A percentile compares a stretch with the other conserved stretches of the same genome.
Conservation (phyloP, 306 rosid genomes). For the Lithocarpus polystachyus region DNA sequence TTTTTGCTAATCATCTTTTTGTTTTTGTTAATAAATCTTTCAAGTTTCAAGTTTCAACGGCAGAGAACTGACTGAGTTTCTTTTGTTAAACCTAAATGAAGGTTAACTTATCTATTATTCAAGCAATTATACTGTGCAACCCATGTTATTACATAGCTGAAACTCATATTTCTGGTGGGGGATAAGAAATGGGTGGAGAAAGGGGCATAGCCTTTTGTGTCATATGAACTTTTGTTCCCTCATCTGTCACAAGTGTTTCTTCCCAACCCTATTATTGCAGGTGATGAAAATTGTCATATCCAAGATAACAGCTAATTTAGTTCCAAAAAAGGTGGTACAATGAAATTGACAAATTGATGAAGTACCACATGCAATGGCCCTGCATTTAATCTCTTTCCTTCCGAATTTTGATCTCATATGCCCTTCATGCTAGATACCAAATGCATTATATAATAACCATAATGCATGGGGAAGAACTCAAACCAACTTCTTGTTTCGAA, state of each 20-base stretch:
- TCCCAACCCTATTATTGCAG: neutral
- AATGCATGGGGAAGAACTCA: neutral
- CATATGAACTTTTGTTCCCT: neutral
- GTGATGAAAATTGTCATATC: slow-evolving; percentile 3
- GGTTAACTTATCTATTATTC: neutral
- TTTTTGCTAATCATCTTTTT: neutral
- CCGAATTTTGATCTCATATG: neutral
- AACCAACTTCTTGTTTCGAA: neutral
- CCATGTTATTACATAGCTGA: too few relatives aligned
- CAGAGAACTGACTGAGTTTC: neutral
- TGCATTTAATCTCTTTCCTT: neutral
- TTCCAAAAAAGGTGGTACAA: neutral
- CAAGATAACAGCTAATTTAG: neutral
- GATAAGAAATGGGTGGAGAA: slow-evolving; percentile 1
- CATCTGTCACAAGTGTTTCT: neutral
- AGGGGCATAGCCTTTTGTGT: neutral
- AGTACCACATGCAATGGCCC: slow-evolving; percentile 17
- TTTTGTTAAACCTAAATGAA: neutral
- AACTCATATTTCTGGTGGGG: neutral
- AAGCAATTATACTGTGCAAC: too few relatives aligned
- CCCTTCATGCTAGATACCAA: neutral
- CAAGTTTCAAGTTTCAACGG: too few relatives aligned
- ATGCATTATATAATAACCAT: neutral
- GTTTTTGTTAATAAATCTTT: too few relatives aligned
- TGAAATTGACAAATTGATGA: slow-evolving; percentile 10